phyloP scores from a whole-genome alignment of 306 rosid genomes.

The Dalbergia cochinchinensis region DNA sequence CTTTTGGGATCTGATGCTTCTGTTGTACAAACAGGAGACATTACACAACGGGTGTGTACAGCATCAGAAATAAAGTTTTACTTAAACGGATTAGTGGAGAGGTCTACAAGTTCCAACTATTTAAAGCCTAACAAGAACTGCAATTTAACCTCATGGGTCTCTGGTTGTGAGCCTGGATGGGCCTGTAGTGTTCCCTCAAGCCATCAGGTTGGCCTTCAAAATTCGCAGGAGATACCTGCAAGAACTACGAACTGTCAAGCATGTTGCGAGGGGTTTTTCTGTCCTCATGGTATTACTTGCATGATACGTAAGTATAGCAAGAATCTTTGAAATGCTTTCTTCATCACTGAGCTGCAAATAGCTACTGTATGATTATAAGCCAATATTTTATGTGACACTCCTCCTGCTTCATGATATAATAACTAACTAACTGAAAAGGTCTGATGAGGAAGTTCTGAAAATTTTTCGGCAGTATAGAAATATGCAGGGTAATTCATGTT shows the following conservation, averaged over 20 bases:
- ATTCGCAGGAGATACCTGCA: slow-evolving; percentile 73
- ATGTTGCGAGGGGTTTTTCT: slow-evolving; percentile 96
- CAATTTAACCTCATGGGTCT: slow-evolving; percentile 89
- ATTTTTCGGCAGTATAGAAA: neutral
- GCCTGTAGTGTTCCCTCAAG: slow-evolving; percentile 70
- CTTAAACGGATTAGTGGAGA: slow-evolving; percentile 66
- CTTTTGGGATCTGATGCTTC: slow-evolving; percentile 13
- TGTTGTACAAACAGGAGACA: slow-evolving; percentile 73
- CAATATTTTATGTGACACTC: slow-evolving; percentile 20
- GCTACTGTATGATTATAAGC: neutral
- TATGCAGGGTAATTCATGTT: neutral
- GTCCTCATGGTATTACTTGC: slow-evolving; percentile 96
- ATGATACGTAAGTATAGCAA: slow-evolving; percentile 87
- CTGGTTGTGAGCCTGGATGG: slow-evolving; percentile 99
- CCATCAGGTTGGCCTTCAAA: slow-evolving; percentile 65
- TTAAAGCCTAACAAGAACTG: slow-evolving; percentile 87
- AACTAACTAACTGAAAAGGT: neutral
- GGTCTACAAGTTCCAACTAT: slow-evolving; percentile 60
- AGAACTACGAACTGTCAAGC: slow-evolving; percentile 80
- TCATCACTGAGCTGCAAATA: slow-evolving; percentile 18
- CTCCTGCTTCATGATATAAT: neutral
- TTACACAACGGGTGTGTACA: slow-evolving; percentile 77
- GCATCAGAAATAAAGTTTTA: slow-evolving; percentile 83
- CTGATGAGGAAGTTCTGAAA: neutral
- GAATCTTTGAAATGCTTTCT: slow-evolving; percentile 12